phyloP scores from a whole-genome alignment of 1,284 basidiomycete genomes.

The Cryptococcus sp. region DNA sequence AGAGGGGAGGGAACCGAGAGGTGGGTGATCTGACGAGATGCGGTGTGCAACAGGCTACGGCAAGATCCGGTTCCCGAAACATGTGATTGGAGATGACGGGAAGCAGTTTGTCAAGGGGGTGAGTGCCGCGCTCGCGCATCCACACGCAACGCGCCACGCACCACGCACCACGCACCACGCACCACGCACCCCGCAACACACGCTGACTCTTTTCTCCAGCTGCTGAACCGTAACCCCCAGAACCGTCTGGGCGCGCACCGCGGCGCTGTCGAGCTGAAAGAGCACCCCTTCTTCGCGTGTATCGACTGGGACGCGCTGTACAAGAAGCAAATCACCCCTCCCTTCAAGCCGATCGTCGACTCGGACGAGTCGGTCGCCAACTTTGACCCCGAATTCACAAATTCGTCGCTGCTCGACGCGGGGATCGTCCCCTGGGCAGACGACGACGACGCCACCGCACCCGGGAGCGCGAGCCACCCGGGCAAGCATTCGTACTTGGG shows the following conservation, averaged over 20 bases:
- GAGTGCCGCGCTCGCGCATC: slow-evolving; percentile 52
- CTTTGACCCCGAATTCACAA: slow-evolving; percentile 97
- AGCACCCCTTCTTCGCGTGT: slow-evolving; percentile 88
- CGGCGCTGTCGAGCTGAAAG: slow-evolving; percentile 91
- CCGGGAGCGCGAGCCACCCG: slow-evolving; percentile 10
- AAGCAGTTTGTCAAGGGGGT: slow-evolving; percentile 99
- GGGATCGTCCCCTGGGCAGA: slow-evolving; percentile 62
- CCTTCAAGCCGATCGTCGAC: slow-evolving; percentile 97
- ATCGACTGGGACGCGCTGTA: slow-evolving; percentile 89
- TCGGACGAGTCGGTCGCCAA: slow-evolving; percentile 97
- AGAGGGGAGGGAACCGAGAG: too few species aligned
- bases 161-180: too few species aligned
- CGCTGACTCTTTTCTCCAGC: slow-evolving; percentile 54
- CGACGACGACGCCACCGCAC: slow-evolving; percentile 41
- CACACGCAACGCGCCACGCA: too few species aligned
- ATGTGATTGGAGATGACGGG: slow-evolving; percentile 95
- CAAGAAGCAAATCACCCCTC: slow-evolving; percentile 88
- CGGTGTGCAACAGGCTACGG: slow-evolving; percentile 57
- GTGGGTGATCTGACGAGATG: slow-evolving; percentile 39
- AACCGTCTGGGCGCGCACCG: slow-evolving; percentile 88
- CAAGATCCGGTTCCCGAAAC: slow-evolving; percentile 92
- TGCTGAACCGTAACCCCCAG: slow-evolving; percentile 95
- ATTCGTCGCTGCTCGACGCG: slow-evolving; percentile 43
- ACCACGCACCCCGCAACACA: too few species aligned
- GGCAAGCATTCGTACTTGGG: slow-evolving; percentile 47